phyloP scores from a whole-genome alignment of 1,139 yeast species.

The Yamadazyma blattariae region DNA sequence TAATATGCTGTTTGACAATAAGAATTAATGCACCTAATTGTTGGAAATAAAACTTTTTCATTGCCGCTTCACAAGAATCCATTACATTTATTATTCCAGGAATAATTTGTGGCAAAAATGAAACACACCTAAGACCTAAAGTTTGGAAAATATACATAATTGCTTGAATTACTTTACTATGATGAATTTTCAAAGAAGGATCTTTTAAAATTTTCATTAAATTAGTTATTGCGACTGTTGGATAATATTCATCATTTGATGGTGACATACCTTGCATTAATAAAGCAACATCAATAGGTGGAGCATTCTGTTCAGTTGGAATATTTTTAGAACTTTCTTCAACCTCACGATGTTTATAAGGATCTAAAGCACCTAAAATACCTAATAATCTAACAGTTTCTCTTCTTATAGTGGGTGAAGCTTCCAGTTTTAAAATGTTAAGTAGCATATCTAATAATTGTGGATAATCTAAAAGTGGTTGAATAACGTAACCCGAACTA shows the following conservation, averaged over 20 bases:
- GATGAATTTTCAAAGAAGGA: conserved; percentile 80
- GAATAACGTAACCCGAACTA: conserved; percentile 92
- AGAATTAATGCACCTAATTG: conserved; percentile 77
- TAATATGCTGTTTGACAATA: conserved; percentile 85
- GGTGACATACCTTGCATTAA: conserved; percentile 95
- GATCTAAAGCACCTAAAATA: conserved; percentile 93
- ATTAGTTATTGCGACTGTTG: conserved; percentile 89
- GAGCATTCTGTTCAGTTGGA: conserved; percentile 78
- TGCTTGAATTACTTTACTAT: conserved; percentile 79
- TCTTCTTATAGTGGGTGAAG: conserved; percentile 68
- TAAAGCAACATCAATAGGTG: conserved; percentile 85
- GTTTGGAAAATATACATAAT: conserved; percentile 88
- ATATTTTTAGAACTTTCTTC: conserved; percentile 65
- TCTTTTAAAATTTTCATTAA: conserved; percentile 82
- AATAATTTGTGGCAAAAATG: conserved; percentile 79
- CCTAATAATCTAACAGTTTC: conserved; percentile 90
- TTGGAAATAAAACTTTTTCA: conserved; percentile 87
- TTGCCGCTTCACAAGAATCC: conserved; percentile 77
- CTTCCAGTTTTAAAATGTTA: conserved; percentile 76
- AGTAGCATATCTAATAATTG: conserved; percentile 80
- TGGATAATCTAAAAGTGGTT: conserved; percentile 89
- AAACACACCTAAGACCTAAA: conserved; percentile 82
- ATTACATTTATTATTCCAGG: conserved; percentile 87
- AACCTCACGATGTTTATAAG: conserved; percentile 89
- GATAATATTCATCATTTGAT: conserved; percentile 88